phyloP scores from a whole-genome alignment of 2,329 filamentous ascomycete genomes.

The Phaeosphaeriaceae sp. region DNA sequence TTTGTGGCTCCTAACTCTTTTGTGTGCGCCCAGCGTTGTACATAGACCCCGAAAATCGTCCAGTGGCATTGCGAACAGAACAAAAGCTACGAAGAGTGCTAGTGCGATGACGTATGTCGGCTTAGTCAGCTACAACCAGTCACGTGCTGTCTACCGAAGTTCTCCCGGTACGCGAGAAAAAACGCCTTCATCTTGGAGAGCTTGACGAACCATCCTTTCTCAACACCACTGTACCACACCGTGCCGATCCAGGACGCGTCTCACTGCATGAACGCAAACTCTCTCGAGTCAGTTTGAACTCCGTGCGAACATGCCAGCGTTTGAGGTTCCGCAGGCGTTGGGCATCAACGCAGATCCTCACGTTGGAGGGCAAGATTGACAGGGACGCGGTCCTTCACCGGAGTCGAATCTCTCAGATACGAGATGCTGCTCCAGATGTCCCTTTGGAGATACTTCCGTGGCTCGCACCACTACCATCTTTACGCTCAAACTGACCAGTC shows the following conservation, averaged over 20 bases:
- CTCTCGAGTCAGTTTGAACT: not conserved
- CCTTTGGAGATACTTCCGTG: slow-evolving; percentile 2
- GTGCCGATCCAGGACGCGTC: not conserved
- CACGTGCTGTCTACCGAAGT: not conserved
- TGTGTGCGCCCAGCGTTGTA: not conserved
- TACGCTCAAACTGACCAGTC: not conserved
- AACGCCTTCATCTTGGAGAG: not conserved
- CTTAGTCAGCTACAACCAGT: not conserved
- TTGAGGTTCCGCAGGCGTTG: slow-evolving; percentile 17
- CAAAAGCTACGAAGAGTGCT: not conserved
- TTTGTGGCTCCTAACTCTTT: not conserved
- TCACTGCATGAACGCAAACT: not conserved
- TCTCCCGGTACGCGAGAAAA: not conserved
- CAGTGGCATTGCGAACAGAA: not conserved
- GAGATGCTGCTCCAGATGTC: slow-evolving; percentile 1
- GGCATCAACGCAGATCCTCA: slow-evolving; percentile 29
- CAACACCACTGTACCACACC: not conserved
- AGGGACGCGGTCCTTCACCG: slow-evolving; percentile 18
- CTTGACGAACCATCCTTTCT: not conserved
- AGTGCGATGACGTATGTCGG: not conserved
- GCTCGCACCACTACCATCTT: not conserved
- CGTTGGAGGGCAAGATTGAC: slow-evolving; percentile 13
- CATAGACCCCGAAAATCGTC: not conserved
- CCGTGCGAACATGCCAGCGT: not conserved
- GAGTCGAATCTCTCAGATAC: slow-evolving; percentile 1